Percentiles rank a stretch among this genome's conserved stretches.
phyloP scores from a whole-genome alignment of 176 grass and related monocot genomes.

The Sorghum bicolor region DNA sequence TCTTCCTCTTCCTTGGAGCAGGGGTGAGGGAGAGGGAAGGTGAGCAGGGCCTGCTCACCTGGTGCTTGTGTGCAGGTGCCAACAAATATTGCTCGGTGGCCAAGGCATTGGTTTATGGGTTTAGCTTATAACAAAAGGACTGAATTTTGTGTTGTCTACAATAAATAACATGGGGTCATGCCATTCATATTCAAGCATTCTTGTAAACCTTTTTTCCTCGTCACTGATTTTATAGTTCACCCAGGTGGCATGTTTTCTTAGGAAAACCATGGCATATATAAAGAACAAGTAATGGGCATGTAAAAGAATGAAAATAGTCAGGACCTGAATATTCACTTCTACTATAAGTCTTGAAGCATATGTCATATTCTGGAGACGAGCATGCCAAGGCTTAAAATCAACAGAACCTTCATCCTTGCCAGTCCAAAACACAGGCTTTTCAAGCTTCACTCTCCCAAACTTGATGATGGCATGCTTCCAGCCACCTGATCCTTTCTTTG shows the following conservation, averaged over 20 bases:
- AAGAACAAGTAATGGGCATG: not conserved
- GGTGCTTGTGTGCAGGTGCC: too few relatives aligned
- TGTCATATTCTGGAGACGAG: conserved; percentile 90
- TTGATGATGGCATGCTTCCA: conserved; percentile 77
- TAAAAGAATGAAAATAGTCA: not conserved
- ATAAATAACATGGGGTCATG: too few relatives aligned
- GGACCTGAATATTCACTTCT: conserved; percentile 68
- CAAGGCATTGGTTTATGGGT: too few relatives aligned
- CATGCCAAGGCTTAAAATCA: conserved; percentile 63
- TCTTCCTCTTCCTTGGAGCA: too few relatives aligned
- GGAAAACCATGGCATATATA: conserved; percentile 20
- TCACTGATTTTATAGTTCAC: not conserved
- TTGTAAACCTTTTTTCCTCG: not conserved
- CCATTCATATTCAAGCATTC: too few relatives aligned
- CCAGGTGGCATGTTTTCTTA: not conserved
- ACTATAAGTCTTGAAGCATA: conserved; percentile 69
- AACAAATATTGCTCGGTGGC: too few relatives aligned
- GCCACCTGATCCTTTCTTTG: conserved; percentile 61
- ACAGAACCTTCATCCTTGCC: conserved; percentile 42
- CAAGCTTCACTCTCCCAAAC: conserved; percentile 65
- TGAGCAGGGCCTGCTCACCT: too few relatives aligned
- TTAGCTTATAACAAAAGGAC: too few relatives aligned
- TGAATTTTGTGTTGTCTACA: too few relatives aligned
- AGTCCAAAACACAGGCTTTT: conserved; percentile 65
- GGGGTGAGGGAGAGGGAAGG: too few relatives aligned